Conservation (phyloP, 208 protist species). For the Trichomonas gallinae region DNA sequence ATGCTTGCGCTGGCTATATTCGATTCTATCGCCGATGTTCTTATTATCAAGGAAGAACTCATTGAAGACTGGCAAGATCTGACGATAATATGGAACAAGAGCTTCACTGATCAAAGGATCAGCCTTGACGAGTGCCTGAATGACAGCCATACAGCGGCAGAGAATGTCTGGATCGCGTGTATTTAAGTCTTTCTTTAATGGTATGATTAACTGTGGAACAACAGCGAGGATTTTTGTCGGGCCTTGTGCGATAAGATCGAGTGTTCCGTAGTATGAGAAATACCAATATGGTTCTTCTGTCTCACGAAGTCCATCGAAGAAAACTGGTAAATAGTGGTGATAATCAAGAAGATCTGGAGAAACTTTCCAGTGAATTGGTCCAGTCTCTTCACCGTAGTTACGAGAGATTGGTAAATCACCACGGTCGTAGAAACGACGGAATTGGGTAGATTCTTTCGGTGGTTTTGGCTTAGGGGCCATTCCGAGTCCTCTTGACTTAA, state of each 20-base stretch:
- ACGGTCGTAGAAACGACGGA: slow-evolving; percentile 85
- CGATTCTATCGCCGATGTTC: slow-evolving; percentile 70
- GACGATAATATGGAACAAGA: slow-evolving; percentile 91
- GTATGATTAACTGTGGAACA: slow-evolving; percentile 92
- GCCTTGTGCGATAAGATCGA: slow-evolving; percentile 56
- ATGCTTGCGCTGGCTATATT: slow-evolving; percentile 69
- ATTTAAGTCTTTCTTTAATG: slow-evolving; percentile 88
- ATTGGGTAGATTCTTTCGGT: slow-evolving; percentile 57
- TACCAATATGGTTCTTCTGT: slow-evolving; percentile 86
- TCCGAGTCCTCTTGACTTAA: neutral
- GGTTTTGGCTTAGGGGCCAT: neutral
- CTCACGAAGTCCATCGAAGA: slow-evolving; percentile 90
- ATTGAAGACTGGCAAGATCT: slow-evolving; percentile 94
- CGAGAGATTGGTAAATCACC: slow-evolving; percentile 86
- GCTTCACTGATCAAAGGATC: slow-evolving; percentile 78
- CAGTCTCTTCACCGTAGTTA: slow-evolving; percentile 66
- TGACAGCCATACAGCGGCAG: slow-evolving; percentile 71
- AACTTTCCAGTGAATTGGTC: slow-evolving; percentile 82
- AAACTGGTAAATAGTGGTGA: slow-evolving; percentile 95
- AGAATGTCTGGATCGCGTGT: slow-evolving; percentile 82
- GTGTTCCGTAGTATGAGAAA: slow-evolving; percentile 54
- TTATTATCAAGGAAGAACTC: slow-evolving; percentile 78
- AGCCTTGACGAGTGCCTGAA: slow-evolving; percentile 80
- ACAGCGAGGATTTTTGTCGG: slow-evolving; percentile 80
- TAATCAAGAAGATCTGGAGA: slow-evolving; percentile 88